Base-by-base conservation (phyloP, 129 eudicot genomes). In the Centrapalus pauciflorus region DNA sequence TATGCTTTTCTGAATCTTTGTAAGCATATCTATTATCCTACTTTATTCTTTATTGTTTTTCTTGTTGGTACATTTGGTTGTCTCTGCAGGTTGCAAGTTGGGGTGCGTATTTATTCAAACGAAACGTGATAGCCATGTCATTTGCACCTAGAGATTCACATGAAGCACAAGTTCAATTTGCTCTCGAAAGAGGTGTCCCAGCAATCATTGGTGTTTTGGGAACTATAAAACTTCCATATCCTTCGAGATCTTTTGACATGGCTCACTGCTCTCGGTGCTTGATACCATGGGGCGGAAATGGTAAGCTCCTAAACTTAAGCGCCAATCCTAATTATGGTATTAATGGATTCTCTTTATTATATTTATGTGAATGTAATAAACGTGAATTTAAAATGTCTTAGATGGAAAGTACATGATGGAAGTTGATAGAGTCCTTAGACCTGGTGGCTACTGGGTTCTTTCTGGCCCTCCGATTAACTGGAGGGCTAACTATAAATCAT, bases 161-260 rank as follows among this genome's bases (percentile, higher is more conserved):
- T 60, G 82, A 81, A 76, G 85, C 85, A 67, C 85, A 81, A 72
- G 82, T 81, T 27, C 85, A 81, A 5, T 81, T 81, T 72, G 85
- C 85, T 23, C 73, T 81, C 24, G 85, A 81, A 67, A 72, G 85
- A 76, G 85, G 85, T n/a, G 85, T 81, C 17, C 85, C 80, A 4
- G 87, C 83, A 59, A 82, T 83, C 48, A 83, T 83, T 48, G 88
- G 88, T 8, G 88, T 83, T 61, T 82, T 83, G 71, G 88, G 84
- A 67, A 83, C 84, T 17, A 79, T 83, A 72, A 83, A 79, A 66
- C 79, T 83, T 66, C 88, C 88, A 21, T 83, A 79, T 67, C 84
- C 88, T 5, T 72, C 85, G 12, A 79, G 81, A 72, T 82, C 84
- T 43, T 82, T 82, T 70, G 86, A 82, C 67, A 77, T 82, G 86